These are phyloP conservation scores for Vigna mungo DNA, from an alignment of 306 rosid species.

Conservation along the genomic window DNA sequence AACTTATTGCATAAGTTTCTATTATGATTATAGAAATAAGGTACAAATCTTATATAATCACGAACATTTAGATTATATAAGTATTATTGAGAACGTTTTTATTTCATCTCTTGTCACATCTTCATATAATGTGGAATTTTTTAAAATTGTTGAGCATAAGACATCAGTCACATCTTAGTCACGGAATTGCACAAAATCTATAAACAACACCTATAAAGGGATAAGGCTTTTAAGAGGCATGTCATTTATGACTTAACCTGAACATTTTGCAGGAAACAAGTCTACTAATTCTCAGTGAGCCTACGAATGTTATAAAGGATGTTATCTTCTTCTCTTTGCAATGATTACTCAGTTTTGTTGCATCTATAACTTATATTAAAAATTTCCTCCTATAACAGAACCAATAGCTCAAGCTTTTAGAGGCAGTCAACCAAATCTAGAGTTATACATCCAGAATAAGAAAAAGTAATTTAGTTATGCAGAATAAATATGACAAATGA, in stretches of 20 bases:
- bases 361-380: conserved; percentile 9
- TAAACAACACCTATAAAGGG: conserved; percentile 1
- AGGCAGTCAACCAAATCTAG: conserved; percentile 24
- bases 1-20: too few species aligned
- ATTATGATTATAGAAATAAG: too few species aligned
- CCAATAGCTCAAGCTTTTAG: background rate
- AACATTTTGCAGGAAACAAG: conserved; percentile 21
- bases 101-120: too few species aligned
- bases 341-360: conserved; percentile 2
- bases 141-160: background rate
- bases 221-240: conserved; percentile 20
- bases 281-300: conserved; percentile 13
- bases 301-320: conserved; percentile 13
- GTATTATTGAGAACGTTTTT: too few species aligned
- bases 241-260: conserved; percentile 1
- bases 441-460: conserved; percentile 11
- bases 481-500: conserved; percentile 22
- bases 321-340: conserved; percentile 27
- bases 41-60: too few species aligned
- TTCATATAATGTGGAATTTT: too few species aligned
- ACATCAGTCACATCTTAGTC: background rate
- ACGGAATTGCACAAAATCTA: conserved; percentile 18
- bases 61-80: too few species aligned
- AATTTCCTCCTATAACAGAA: background rate
- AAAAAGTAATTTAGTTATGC: conserved; percentile 15